Base-by-base conservation (phyloP, 345 rosid species). In the Draba incana region DNA sequence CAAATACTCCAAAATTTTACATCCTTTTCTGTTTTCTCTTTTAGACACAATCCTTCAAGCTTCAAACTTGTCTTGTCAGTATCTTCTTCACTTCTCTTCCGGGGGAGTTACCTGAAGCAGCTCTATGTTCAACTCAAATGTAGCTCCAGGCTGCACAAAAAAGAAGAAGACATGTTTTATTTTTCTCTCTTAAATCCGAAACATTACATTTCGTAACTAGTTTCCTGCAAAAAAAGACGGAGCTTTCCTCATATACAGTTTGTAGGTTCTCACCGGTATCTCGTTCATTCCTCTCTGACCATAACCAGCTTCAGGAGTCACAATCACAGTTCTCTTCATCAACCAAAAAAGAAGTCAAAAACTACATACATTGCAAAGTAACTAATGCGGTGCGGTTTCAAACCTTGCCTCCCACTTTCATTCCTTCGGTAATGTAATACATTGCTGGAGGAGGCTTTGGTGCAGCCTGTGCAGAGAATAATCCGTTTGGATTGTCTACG, bases 391-490 rank as follows among this genome's bases (percentile, higher is more conserved):
- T 4, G 6, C 0, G 48, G 55, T n/a, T 14, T 43, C 28, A 9
- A 13, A 92, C 96, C 98, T 90, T 86, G 61, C 97, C 97, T 41
- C 98, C 97, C 0, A 88, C 86, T 84, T 77, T 88, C 98, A 90
- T 92, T 66, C 96, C 96, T 77, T 92, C 80, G 2, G 81, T 83
- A 14, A 85, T 77, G 10, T 73, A 78, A 78, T 92, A 92, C 98
- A 90, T 78, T 9, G 96, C 96, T 1, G 89, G 81, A n/a, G 97
- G 98, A 4, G 96, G 98, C 61, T 92, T 92, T n/a, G 98, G 98
- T 27, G 98, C 79, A 59, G 98, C 97, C 66, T 92, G 98, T 31
- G 92, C 97, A 23, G 98, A 90, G 78, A 92, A 92, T 39, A 92
- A 78, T 59, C 97, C 98, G 66, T 92, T 92, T 69, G 97, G 97